Evolutionary conservation across 108 stramenopile genomes (phyloP).

Genomic region (Nitzschia sp.): DNA sequence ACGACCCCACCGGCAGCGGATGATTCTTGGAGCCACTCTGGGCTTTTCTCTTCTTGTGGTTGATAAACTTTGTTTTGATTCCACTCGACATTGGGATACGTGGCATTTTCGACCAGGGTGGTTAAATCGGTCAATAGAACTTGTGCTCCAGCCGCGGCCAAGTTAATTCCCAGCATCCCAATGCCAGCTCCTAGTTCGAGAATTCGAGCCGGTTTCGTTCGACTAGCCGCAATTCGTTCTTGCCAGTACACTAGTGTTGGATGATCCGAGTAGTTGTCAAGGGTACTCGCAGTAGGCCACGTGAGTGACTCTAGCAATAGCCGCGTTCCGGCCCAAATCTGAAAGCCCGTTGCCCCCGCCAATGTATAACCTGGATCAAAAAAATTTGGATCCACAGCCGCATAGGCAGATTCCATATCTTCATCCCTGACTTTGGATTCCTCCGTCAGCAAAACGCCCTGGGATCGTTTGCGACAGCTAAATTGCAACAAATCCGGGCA

Average conservation of each 20-base stretch:
- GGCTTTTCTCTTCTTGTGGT: background rate
- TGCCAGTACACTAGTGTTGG: constrained; percentile 32
- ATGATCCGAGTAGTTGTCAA: background rate
- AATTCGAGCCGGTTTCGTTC: constrained; percentile 9
- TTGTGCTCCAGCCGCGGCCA: constrained; percentile 47
- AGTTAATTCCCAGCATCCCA: constrained; percentile 57
- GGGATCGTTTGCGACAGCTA: constrained; percentile 50
- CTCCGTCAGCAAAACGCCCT: constrained; percentile 46
- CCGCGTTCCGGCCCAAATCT: constrained; percentile 67
- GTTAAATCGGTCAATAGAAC: constrained; percentile 67
- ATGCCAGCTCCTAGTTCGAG: constrained; percentile 72
- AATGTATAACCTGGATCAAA: constrained; percentile 69
- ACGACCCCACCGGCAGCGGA: background rate
- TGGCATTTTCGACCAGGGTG: constrained; percentile 63
- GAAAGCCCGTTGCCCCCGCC: constrained; percentile 71
- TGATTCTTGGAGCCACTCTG: background rate
- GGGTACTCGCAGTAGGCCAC: constrained; percentile 18
- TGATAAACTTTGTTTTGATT: constrained; percentile 24
- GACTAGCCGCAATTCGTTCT: constrained; percentile 23
- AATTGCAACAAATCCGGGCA: constrained; percentile 29
- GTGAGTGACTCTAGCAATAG: constrained; percentile 57
- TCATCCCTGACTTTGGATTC: constrained; percentile 30
- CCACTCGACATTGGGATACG: constrained; percentile 45
- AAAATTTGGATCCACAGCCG: constrained; percentile 58
- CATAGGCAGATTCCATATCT: constrained; percentile 33